These are phyloP conservation scores for Aspergillus nanangensis DNA, from an alignment of 495 filamentous ascomycete species.

Conservation along the genomic window DNA sequence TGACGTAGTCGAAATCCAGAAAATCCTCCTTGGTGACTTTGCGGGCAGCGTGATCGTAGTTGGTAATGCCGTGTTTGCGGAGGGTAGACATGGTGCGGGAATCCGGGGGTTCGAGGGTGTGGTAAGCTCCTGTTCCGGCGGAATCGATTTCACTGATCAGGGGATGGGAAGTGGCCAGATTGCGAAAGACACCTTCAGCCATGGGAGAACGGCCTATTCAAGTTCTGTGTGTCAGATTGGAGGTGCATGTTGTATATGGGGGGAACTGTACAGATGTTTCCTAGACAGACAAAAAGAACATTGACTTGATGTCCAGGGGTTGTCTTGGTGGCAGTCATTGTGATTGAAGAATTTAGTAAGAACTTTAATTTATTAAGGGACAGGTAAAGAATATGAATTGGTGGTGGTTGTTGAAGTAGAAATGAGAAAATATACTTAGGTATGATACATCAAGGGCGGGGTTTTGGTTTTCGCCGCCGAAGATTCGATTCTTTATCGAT, in stretches of 20 bases:
- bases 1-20: conserved; percentile 79
- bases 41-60: conserved; percentile 74
- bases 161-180: conserved; percentile 54
- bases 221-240: too few relatives aligned
- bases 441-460: too few relatives aligned
- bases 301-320: conserved; percentile 46
- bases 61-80: conserved; percentile 62
- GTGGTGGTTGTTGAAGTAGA: background rate
- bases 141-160: conserved; percentile 74
- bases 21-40: conserved; percentile 73
- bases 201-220: conserved; percentile 75
- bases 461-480: conserved; percentile 9
- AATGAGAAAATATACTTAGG: too few relatives aligned
- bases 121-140: conserved; percentile 85
- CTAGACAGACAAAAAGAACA: conserved; percentile 92
- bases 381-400: background rate
- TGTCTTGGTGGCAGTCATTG: conserved; percentile 16
- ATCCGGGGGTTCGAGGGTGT: conserved; percentile 68
- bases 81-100: conserved; percentile 81
- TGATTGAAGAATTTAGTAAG: background rate
- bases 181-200: conserved; percentile 89
- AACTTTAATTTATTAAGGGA: background rate
- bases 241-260: background rate
- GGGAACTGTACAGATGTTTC: conserved; percentile 77
- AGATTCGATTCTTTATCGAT: conserved; percentile 10